These are phyloP conservation scores for Vanderwaltozyma tropicalis DNA, from an alignment of 805 yeast species.

Conservation along the genomic window DNA sequence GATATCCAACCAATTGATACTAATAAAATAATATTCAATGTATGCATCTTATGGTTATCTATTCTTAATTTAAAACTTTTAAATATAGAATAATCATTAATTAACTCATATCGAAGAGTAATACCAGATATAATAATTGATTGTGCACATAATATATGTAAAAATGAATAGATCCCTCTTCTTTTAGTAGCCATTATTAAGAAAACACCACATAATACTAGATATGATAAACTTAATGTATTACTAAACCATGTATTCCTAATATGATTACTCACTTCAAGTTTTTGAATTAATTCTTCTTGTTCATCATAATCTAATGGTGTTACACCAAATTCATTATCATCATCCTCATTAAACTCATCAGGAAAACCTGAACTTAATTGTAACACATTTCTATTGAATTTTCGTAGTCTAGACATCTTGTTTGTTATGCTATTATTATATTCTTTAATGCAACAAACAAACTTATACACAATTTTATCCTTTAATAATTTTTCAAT, in stretches of 20 bases:
- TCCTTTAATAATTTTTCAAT: neutral
- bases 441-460: neutral
- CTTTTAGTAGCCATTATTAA: constrained; percentile 43
- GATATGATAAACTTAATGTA: constrained; percentile 35
- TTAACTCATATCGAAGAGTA: constrained; percentile 19
- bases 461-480: too few species aligned
- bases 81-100: constrained; percentile 12
- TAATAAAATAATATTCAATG: constrained; percentile 14
- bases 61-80: constrained; percentile 9
- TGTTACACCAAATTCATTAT: constrained; percentile 5
- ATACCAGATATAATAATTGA: constrained; percentile 21
- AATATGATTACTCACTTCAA: constrained; percentile 15
- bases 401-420: constrained; percentile 20
- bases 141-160: constrained; percentile 12
- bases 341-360: constrained; percentile 7
- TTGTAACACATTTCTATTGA: constrained; percentile 10
- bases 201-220: constrained; percentile 71
- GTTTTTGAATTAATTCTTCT: constrained; percentile 20
- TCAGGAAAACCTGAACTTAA: constrained; percentile 1
- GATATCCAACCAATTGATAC: constrained; percentile 22
- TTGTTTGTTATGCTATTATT: neutral
- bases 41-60: constrained; percentile 13
- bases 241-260: constrained; percentile 14
- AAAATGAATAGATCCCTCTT: constrained; percentile 6
- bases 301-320: constrained; percentile 28